These are phyloP conservation scores for Cytospora piceicola DNA, from an alignment of 2,329 filamentous ascomycete genomes.

Conservation along the genomic window DNA sequence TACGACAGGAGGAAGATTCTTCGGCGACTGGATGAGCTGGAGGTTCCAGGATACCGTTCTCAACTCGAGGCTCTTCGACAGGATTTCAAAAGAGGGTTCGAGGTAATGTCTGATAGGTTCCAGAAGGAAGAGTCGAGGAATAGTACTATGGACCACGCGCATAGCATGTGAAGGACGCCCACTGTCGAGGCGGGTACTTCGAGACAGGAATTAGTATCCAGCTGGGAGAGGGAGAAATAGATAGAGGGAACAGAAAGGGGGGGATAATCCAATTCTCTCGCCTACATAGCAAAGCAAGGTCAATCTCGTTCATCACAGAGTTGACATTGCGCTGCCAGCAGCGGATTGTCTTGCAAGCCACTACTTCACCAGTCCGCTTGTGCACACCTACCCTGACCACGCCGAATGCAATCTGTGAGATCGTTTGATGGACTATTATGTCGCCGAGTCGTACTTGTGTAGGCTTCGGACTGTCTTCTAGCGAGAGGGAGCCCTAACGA, in stretches of 20 bases:
- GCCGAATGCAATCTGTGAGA: constrained; percentile 28
- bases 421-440: constrained; percentile 26
- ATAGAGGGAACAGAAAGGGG: no score
- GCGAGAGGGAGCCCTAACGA: no score
- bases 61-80: neutral
- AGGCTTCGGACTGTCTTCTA: no score
- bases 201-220: no score
- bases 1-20: neutral
- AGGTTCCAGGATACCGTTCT: neutral
- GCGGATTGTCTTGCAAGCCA: constrained; percentile 29
- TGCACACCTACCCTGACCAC: constrained; percentile 26
- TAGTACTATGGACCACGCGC: neutral
- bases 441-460: constrained; percentile 6
- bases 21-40: neutral
- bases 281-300: no score
- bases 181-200: no score
- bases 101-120: neutral
- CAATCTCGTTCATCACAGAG: neutral
- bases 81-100: neutral
- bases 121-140: neutral
- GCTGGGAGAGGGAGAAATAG: no score
- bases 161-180: no score
- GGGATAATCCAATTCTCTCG: no score
- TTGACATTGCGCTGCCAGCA: neutral
- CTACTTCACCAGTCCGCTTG: constrained; percentile 15